A percentile compares a stretch with the other conserved stretches of the same genome.
These are phyloP conservation scores for Pulveroboletus sp. DNA, from an alignment of 768 basidiomycete species.

Conservation along the genomic window DNA sequence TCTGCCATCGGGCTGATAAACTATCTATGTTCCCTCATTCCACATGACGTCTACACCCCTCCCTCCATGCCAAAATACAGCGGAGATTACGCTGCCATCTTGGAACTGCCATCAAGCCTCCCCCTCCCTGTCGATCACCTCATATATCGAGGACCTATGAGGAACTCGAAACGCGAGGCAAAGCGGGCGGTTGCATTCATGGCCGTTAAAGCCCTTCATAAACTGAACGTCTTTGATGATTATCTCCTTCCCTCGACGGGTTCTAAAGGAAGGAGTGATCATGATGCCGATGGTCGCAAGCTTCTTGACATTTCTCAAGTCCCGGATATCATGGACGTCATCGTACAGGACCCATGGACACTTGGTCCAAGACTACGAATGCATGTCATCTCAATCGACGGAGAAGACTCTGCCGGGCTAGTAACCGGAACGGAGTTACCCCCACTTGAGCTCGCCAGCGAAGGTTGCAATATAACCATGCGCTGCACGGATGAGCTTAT, in stretches of 20 bases:
- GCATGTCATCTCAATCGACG: constrained; percentile 57
- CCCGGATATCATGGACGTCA: constrained; percentile 55
- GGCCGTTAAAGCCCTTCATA: constrained; percentile 67
- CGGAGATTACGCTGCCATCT: constrained; percentile 53
- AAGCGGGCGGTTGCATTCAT: constrained; percentile 80
- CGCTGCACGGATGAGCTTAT: constrained; percentile 48
- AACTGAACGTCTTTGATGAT: constrained; percentile 77
- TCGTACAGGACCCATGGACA: constrained; percentile 67
- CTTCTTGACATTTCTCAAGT: constrained; percentile 44
- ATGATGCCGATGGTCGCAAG: constrained; percentile 51
- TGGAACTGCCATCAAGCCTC: constrained; percentile 68
- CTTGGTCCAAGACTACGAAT: constrained; percentile 57
- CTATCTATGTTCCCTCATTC: constrained; percentile 76
- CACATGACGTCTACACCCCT: constrained; percentile 66
- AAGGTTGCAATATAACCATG: constrained; percentile 33
- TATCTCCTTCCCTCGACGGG: constrained; percentile 72
- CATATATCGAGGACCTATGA: constrained; percentile 55
- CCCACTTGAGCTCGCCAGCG: constrained; percentile 40
- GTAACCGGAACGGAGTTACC: constrained; percentile 63
- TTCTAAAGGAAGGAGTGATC: constrained; percentile 44
- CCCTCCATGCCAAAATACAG: constrained; percentile 57
- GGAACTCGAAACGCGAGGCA: constrained; percentile 74
- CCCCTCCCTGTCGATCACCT: constrained; percentile 57
- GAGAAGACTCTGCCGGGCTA: constrained; percentile 52
- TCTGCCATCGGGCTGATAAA: constrained; percentile 68